Base-by-base conservation (phyloP, 805 yeast genomes). In the Cyberlindnera galapagoensis region DNA sequence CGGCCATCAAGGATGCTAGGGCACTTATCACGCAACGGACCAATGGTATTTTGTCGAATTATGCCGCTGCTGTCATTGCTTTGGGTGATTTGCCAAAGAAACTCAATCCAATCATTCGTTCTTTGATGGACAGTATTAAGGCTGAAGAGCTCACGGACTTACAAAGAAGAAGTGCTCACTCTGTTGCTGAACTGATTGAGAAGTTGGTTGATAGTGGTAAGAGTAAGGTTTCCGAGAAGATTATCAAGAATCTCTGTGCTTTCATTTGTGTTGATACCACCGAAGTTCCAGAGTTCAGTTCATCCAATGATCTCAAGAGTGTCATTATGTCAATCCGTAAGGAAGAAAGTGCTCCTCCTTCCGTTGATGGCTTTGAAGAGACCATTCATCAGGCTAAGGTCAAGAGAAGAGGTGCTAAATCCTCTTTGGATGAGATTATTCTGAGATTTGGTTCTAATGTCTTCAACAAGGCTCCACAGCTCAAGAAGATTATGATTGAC, bases 261-360 rank as follows among this genome's bases (percentile, higher is more conserved):
- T 90, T 90, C 52, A 53, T 92, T 31, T 92, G 98, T 60, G 96
- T 88, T 20, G 98, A 90, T 53, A 86, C 96, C 0, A 74, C 92
- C 4, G 97, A 88, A 52, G 96, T 90, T 20, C 98, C 98, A 3
- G 97, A 86, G 49, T 92, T 85, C 51, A 65, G 67, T 11, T 78
- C 81, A 27, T 82, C 83, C 45, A 69, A 71, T 23, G 56, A 59
- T 10, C 62, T 67, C 35, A 65, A 57, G 12, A 74, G 71, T 27
- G 61, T 62, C 10, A 80, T 90, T 9, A 59, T 88, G 33, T 85
- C 96, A 2, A 65, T 87, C 44, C 65, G 74, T 34, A 85, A 84
- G 46, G 96, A 86, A 44, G 94, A 84, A 42, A 13, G 12, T 22
- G 74, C 79, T 1, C 66, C 66, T 1, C 80, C 75, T 38, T 74